These are phyloP conservation scores for Rostrohypoxylon terebratum DNA, from an alignment of 495 filamentous ascomycete genomes.

Conservation along the genomic window DNA sequence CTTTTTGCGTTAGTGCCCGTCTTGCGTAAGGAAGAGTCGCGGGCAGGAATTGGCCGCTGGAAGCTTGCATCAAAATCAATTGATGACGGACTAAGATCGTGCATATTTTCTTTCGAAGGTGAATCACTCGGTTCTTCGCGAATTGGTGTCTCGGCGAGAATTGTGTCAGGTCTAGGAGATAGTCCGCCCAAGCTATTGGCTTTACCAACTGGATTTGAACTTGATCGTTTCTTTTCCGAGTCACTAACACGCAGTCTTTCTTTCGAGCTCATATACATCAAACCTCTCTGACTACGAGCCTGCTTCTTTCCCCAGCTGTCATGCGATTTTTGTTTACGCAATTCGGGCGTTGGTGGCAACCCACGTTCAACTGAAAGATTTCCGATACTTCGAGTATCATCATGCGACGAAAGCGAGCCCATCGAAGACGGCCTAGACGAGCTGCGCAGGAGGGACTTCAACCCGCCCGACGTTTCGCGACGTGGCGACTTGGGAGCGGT, in stretches of 20 bases:
- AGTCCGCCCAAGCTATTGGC: slow-evolving; percentile 51
- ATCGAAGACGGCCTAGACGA: slow-evolving; percentile 62
- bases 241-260: slow-evolving; percentile 67
- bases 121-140: slow-evolving; percentile 61
- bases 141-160: slow-evolving; percentile 64
- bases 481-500: slow-evolving; percentile 71
- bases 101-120: slow-evolving; percentile 40
- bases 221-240: slow-evolving; percentile 62
- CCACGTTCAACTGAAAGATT: slow-evolving; percentile 69
- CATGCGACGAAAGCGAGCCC: slow-evolving; percentile 61
- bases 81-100: slow-evolving; percentile 26
- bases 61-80: slow-evolving; percentile 29
- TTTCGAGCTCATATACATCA: slow-evolving; percentile 72
- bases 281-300: slow-evolving; percentile 60
- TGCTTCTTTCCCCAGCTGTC: slow-evolving; percentile 68
- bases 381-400: slow-evolving; percentile 69
- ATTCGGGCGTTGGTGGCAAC: slow-evolving; percentile 53
- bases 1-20: slow-evolving; percentile 56
- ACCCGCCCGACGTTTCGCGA: slow-evolving; percentile 55
- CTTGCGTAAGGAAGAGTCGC: slow-evolving; percentile 77
- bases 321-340: slow-evolving; percentile 60
- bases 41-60: slow-evolving; percentile 68
- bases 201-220: slow-evolving; percentile 50
- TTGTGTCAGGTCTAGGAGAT: slow-evolving; percentile 56
- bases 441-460: slow-evolving; percentile 56